Percentiles rank a stretch among this genome's conserved stretches.
Conservation (phyloP, 2,329 filamentous ascomycete species). For the Gremmenia infestans region DNA sequence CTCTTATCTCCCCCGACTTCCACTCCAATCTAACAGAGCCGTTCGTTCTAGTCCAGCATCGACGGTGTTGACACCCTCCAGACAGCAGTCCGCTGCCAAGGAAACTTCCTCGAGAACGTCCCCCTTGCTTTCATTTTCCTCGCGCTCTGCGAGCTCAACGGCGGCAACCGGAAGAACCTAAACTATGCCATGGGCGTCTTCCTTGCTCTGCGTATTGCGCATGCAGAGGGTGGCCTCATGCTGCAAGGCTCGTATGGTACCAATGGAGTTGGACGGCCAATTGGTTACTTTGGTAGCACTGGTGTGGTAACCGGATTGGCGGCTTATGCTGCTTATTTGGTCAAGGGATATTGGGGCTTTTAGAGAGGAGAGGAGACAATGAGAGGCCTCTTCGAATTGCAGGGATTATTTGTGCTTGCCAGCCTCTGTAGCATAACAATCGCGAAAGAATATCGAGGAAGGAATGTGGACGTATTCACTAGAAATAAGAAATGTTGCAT, state of each 20-base stretch:
- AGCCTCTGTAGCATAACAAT: too few relatives aligned
- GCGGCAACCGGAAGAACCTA: constrained; percentile 9
- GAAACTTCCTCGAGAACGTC: constrained; percentile 30
- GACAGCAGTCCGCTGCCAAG: constrained; percentile 7
- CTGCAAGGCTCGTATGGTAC: constrained; percentile 11
- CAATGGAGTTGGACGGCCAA: constrained; percentile 12
- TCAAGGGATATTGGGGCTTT: constrained; percentile 16
- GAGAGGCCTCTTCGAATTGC: neutral
- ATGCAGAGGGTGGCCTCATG: constrained; percentile 10
- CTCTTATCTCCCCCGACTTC: neutral
- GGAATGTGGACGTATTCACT: too few relatives aligned
- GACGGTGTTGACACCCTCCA: constrained; percentile 2
- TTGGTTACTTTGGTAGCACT: constrained; percentile 15
- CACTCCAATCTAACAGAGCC: neutral
- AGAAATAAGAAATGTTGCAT: too few relatives aligned
- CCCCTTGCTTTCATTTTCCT: constrained; percentile 47
- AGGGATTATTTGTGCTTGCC: neutral
- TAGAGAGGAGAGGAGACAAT: neutral
- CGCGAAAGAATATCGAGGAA: too few relatives aligned
- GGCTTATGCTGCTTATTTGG: constrained; percentile 10
- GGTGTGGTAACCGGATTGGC: constrained; percentile 11
- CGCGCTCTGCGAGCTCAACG: constrained; percentile 40
- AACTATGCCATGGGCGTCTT: constrained; percentile 13
- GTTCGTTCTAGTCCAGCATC: neutral
- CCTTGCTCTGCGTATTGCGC: constrained; percentile 12